Percentiles rank a stretch among this genome's conserved stretches.
Conservation (phyloP, 2,329 filamentous ascomycete genomes). For the Trichoderma endophyticum region DNA sequence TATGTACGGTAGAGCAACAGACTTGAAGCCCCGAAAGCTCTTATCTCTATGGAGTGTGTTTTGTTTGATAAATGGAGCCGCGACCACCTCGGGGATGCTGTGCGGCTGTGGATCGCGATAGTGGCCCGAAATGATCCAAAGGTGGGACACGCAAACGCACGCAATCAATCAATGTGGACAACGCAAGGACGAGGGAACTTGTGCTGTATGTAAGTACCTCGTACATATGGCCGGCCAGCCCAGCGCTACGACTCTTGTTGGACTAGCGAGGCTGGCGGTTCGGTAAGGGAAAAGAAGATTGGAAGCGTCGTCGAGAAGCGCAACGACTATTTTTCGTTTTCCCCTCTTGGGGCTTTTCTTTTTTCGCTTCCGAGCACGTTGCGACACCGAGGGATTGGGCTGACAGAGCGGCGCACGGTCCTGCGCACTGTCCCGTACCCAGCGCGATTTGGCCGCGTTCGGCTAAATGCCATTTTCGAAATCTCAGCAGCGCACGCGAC, state of each 20-base stretch:
- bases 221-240: background rate
- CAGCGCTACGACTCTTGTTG: background rate
- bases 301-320: background rate
- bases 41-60: background rate
- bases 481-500: conserved; percentile 11
- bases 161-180: conserved; percentile 3
- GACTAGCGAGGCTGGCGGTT: background rate
- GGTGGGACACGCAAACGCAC: background rate
- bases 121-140: background rate
- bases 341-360: background rate
- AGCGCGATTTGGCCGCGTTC: background rate
- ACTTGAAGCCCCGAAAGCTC: background rate
- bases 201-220: background rate
- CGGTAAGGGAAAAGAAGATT: background rate
- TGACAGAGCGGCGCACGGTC: background rate
- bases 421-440: background rate
- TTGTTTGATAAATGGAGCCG: background rate
- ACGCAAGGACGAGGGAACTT: background rate
- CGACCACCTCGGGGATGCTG: conserved; percentile 6
- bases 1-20: background rate
- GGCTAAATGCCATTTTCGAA: conserved; percentile 10
- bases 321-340: background rate
- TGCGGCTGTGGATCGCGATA: conserved; percentile 16
- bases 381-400: conserved; percentile 1
- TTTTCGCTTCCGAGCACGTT: background rate